phyloP scores from a whole-genome alignment of 2,329 filamentous ascomycete species.

The Claviceps spartinae region DNA sequence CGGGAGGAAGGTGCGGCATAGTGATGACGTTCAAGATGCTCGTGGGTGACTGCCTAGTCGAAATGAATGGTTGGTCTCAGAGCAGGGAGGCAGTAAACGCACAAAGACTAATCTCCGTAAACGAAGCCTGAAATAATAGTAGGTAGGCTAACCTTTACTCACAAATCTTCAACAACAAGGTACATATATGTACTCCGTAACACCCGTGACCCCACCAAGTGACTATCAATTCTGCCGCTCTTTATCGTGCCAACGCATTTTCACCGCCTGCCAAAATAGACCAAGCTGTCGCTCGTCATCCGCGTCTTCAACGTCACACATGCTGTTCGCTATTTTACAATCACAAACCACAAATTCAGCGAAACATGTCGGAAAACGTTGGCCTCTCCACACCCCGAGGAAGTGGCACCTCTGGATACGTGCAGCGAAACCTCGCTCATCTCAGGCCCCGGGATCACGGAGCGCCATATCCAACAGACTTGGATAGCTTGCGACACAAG shows the following conservation, averaged over 20 bases:
- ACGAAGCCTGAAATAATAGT: background rate
- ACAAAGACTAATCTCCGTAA: background rate
- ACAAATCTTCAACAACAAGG: background rate
- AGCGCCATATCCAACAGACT: slow-evolving; percentile 62
- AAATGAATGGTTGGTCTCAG: background rate
- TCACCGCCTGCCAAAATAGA: slow-evolving; percentile 12
- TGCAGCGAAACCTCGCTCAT: slow-evolving; percentile 88
- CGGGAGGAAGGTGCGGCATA: slow-evolving; percentile 23
- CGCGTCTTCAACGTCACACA: background rate
- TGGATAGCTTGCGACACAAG: slow-evolving; percentile 56
- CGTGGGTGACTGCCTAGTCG: background rate
- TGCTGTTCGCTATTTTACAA: background rate
- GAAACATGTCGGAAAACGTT: slow-evolving; percentile 84
- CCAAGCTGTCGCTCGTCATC: background rate
- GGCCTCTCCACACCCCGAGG: slow-evolving; percentile 88
- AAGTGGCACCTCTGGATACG: slow-evolving; percentile 92
- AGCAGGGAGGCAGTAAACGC: background rate
- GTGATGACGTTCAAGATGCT: background rate
- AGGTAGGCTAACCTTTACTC: background rate
- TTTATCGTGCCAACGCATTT: slow-evolving; percentile 4
- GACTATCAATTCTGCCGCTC: slow-evolving; percentile 15
- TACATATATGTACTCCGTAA: too few species aligned
- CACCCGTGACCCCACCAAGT: slow-evolving; percentile 12
- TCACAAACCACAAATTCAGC: background rate
- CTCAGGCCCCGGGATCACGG: slow-evolving; percentile 70